Conservation (phyloP, 495 filamentous ascomycete genomes). For the Cryomyces antarcticus region DNA sequence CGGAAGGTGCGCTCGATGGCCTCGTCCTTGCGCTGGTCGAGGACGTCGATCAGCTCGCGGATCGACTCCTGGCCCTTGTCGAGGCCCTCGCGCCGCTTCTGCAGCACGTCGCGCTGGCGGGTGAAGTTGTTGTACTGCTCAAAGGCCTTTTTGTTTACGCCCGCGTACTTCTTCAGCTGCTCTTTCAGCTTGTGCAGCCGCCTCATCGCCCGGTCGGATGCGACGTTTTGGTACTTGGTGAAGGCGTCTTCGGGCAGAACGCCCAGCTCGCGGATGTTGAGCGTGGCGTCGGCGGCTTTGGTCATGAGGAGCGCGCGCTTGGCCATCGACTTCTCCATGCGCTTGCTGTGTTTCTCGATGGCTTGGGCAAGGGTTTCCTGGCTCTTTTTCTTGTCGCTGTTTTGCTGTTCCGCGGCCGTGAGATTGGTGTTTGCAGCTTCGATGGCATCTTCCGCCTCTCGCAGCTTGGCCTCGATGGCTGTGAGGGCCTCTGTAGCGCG, state of each 20-base stretch:
- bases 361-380: conserved; percentile 57
- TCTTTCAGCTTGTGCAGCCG: conserved; percentile 86
- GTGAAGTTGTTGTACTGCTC: conserved; percentile 98
- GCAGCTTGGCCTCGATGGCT: conserved; percentile 42
- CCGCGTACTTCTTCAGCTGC: conserved; percentile 80
- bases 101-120: conserved; percentile 65
- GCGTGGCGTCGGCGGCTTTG: conserved; percentile 55
- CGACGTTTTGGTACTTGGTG: conserved; percentile 65
- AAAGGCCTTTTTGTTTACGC: conserved; percentile 98
- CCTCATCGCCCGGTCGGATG: conserved; percentile 62
- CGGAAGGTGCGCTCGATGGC: conserved; percentile 96
- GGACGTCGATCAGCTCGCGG: conserved; percentile 70
- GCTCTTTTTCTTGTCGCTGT: conserved; percentile 41
- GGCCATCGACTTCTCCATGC: conserved; percentile 77
- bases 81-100: conserved; percentile 64
- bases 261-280: conserved; percentile 81
- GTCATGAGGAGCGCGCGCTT: conserved; percentile 60
- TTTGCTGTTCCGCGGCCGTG: conserved; percentile 38
- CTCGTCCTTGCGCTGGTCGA: conserved; percentile 90
- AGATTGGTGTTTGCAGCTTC: conserved; percentile 42
- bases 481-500: conserved; percentile 41
- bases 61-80: conserved; percentile 68
- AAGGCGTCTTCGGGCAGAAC: conserved; percentile 90
- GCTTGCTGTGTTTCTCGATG: conserved; percentile 76
- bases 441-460: conserved; percentile 49